Base-by-base conservation (phyloP, 805 yeast species). In the Myxozyma neotropica region DNA sequence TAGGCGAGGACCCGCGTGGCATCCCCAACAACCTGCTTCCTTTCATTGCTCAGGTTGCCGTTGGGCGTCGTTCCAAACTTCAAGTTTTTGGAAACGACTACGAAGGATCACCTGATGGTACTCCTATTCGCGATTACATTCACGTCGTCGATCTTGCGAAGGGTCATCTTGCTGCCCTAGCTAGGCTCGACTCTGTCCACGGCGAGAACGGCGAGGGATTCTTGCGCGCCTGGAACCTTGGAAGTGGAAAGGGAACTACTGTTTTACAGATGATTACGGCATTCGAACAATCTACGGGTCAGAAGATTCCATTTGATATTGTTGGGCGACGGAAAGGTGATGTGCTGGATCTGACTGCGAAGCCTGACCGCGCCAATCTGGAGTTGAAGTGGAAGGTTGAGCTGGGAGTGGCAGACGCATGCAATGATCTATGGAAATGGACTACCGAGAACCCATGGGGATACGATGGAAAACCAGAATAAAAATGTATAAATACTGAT, bases 1-100 rank as follows among this genome's bases (percentile, higher is more conserved):
- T 88, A 60, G 95, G 95, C 39, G 95, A 89, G 69, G 92, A 88
- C 71, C 92, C 92, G 5, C 76, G 82, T 61, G 92, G 92, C 13
- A 78, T 83, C 53, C 93, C 95, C 50, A 87, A 86, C 74, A 88
- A 88, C 67, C 74, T 88, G 67, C 76, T 89, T 64, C 94, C 94
- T 3, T 85, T 76, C 70, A 77, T 88, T 70, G 88, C 91, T 2
- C 90, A 87, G 72, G 92, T 87, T 10, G 93, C 93, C 17, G 80
- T 81, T 49, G 89, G 89, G 19, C 80, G 88, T 70, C 77, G 88
- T 50, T 85, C 83, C 42, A 82, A 85, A 69, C 78, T 87, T 57
- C 73, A 73, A n/a, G 83, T 88, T 3, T 88, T 85, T 69, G 94
- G 94, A 54, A 77, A 80, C 70, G 91, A 87, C 74, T 88, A 86